Evolutionary conservation across 768 basidiomycete genomes (phyloP).

Genomic region (Kwoniella europaea): DNA sequence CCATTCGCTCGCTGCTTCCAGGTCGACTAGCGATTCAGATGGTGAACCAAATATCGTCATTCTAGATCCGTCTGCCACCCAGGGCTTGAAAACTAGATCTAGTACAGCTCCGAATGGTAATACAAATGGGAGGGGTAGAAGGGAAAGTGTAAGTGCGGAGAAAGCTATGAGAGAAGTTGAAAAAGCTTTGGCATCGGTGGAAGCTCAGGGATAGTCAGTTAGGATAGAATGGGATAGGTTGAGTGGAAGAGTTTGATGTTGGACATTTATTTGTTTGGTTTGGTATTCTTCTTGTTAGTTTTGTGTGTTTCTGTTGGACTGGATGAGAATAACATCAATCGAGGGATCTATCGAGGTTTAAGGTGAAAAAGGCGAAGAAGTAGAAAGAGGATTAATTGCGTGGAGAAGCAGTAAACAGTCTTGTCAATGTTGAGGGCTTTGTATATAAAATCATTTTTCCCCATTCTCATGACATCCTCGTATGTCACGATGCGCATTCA

Average conservation of each 20-base stretch:
- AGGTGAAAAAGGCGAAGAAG: too few relatives aligned
- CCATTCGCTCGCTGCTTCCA: constrained; percentile 17
- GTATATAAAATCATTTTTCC: too few relatives aligned
- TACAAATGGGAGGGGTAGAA: constrained; percentile 26
- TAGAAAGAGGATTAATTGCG: too few relatives aligned
- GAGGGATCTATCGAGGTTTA: too few relatives aligned
- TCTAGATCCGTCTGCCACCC: constrained; percentile 31
- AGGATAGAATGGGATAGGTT: neutral
- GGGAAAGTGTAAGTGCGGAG: constrained; percentile 54
- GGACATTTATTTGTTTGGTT: neutral
- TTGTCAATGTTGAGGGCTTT: too few relatives aligned
- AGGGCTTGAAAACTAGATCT: constrained; percentile 10
- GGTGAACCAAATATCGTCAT: constrained; percentile 35
- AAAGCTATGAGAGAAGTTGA: constrained; percentile 55
- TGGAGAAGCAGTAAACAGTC: too few relatives aligned
- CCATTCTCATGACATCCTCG: too few relatives aligned
- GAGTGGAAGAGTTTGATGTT: neutral
- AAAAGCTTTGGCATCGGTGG: constrained; percentile 48
- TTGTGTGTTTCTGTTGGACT: neutral
- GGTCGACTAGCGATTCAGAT: constrained; percentile 31
- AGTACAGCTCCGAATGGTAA: neutral
- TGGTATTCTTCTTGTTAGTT: neutral
- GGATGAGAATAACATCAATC: too few relatives aligned
- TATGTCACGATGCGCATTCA: too few relatives aligned
- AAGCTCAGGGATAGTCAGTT: constrained; percentile 23